Evolutionary conservation across 2,329 filamentous ascomycete species (phyloP).

Genomic region (Aureobasidium musti): DNA sequence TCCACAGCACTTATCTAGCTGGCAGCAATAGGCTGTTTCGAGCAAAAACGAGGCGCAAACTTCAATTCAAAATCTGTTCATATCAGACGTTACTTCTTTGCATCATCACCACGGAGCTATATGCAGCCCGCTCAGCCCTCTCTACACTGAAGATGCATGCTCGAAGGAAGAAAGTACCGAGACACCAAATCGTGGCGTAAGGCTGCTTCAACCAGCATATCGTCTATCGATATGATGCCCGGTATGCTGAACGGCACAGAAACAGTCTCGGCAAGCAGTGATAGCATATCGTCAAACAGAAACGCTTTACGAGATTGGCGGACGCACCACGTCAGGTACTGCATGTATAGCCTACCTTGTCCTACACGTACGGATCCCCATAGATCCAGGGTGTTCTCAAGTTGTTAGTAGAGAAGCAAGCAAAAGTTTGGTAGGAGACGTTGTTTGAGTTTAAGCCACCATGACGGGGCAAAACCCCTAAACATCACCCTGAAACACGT

Average conservation of each 20-base stretch:
- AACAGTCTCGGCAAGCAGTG: conserved; percentile 12
- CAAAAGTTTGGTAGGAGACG: not conserved
- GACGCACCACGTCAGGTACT: not conserved
- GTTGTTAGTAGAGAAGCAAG: not conserved
- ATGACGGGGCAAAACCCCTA: conserved; percentile 15
- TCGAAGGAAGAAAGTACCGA: not conserved
- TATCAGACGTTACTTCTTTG: not conserved
- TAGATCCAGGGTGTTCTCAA: not conserved
- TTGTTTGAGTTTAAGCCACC: conserved; percentile 16
- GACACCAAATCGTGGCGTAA: conserved; percentile 11
- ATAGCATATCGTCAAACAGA: not conserved
- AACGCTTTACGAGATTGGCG: not conserved
- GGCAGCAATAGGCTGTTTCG: conserved; percentile 5
- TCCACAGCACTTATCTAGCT: too few relatives aligned
- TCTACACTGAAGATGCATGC: not conserved
- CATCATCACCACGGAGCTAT: not conserved
- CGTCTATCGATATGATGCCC: conserved; percentile 18
- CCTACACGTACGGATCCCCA: not conserved
- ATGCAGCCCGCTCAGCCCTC: not conserved
- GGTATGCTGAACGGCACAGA: conserved; percentile 8
- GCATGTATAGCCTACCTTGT: not conserved
- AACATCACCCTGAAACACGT: conserved; percentile 23
- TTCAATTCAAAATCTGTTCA: not conserved
- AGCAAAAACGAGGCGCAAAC: not conserved
- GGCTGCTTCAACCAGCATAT: not conserved